Base-by-base conservation (phyloP, 2,329 filamentous ascomycete species). In the Uncinocarpus reesii region DNA sequence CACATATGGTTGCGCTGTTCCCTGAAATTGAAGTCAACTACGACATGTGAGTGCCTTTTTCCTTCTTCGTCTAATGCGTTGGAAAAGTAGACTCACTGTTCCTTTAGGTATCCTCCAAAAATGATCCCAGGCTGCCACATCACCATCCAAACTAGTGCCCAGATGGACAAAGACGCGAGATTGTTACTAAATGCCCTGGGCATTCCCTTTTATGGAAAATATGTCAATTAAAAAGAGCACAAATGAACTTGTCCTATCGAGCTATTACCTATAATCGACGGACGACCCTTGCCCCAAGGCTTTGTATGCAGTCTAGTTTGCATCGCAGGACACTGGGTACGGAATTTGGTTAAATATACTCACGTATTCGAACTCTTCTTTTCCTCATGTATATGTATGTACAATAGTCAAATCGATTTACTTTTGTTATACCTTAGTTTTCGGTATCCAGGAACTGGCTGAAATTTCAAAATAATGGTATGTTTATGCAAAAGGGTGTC, bases 21-120 rank as follows among this genome's bases (percentile, higher is more conserved):
- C 92, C 92, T 0, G 92, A 98, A 71, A 79, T 98, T 38, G 89
- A 95, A 67, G 80, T 87, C 58, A 95, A 95, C 71, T 95, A 92
- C 62, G 86, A 94, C 69, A 74, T 77, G 87, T 94, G 70, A 76
- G 85, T 77, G 47, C 31, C 36, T 15, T 24, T 44, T 32, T 42
- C 16, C 23, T 42, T 28, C 16, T 13, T 7, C 3, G 47, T 26
- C 29, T 24, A 20, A 4, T 24, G 10, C n/a, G 11, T 24, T 38
- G 7, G n/a, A 4, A 20, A 3, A 28, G 6, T 28, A n/a, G 24
- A 46, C 52, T 43, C 3, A 34, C 45, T 18, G 21, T 2, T 49
- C 32, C n/a, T 42, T 34, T 51, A 81, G 77, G 64, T 81, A 81
- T 57, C 77, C 77, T 3, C 72, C 77, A 4, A 79, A 78, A 68